Evolutionary conservation across 768 basidiomycete species (phyloP).

Genomic region (Amanita pallidorosea): DNA sequence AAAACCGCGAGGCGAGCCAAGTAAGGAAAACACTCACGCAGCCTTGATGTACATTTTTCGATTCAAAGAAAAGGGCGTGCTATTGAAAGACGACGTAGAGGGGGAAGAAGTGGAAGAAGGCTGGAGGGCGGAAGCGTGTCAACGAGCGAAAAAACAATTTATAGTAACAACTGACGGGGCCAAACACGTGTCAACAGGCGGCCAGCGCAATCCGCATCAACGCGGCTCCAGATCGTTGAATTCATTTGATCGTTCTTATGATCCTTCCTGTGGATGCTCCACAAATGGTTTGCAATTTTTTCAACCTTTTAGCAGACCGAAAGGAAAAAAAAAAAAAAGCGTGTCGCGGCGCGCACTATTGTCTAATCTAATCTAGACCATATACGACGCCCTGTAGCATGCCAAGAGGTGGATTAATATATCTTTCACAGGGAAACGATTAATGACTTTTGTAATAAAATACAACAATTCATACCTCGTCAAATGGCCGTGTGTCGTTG

Average conservation of each 20-base stretch:
- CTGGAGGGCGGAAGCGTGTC: constrained; percentile 9
- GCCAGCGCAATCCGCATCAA: background rate
- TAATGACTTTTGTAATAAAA: background rate
- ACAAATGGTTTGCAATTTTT: background rate
- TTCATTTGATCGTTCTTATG: constrained; percentile 1
- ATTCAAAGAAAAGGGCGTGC: background rate
- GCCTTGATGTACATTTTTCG: background rate
- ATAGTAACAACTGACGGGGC: background rate
- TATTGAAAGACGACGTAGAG: constrained; percentile 9
- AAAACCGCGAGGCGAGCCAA: background rate
- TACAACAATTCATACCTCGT: constrained; percentile 52
- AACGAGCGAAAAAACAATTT: constrained; percentile 10
- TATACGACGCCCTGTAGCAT: background rate
- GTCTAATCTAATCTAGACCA: background rate
- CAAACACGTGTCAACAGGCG: constrained; percentile 2
- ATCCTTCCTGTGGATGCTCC: background rate
- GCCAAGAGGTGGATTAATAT: constrained; percentile 8
- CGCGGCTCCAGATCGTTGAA: background rate
- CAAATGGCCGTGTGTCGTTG: constrained; percentile 91
- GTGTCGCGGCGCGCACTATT: background rate
- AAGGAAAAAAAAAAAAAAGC: no score
- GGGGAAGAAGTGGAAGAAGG: constrained; percentile 12
- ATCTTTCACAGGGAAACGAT: constrained; percentile 6
- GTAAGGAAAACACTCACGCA: background rate
- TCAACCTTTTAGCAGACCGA: no score